Percentiles rank a stretch among this genome's conserved stretches.
phyloP scores from a whole-genome alignment of 805 yeast genomes.

The Lachancea lanzarotensis region DNA sequence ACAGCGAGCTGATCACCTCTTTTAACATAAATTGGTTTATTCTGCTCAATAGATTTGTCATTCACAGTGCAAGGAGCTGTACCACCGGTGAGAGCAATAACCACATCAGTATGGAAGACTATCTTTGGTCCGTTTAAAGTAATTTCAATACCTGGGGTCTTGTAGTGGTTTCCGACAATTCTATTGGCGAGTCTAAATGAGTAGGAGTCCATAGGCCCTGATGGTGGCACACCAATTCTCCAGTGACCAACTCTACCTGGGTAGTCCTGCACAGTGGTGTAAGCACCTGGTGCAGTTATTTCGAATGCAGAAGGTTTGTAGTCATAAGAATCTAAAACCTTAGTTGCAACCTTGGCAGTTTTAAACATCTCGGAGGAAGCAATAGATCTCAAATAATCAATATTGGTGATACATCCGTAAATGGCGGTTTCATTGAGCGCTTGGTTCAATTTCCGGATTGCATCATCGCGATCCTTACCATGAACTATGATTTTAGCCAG shows the following conservation, averaged over 20 bases:
- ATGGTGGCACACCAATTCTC: conserved; percentile 88
- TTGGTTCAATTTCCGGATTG: conserved; percentile 63
- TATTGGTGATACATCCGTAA: conserved; percentile 82
- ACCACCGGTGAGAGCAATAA: conserved; percentile 87
- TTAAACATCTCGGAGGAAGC: conserved; percentile 81
- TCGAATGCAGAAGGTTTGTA: conserved; percentile 84
- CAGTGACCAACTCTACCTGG: conserved; percentile 77
- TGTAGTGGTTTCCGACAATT: conserved; percentile 77
- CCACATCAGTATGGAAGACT: conserved; percentile 72
- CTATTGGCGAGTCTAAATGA: conserved; percentile 86
- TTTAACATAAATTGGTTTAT: conserved; percentile 64
- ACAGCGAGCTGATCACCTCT: conserved; percentile 73
- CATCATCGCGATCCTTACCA: conserved; percentile 83
- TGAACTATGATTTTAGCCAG: conserved; percentile 94
- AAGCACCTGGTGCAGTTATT: conserved; percentile 82
- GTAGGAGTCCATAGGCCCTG: conserved; percentile 96
- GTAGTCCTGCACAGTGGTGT: conserved; percentile 93
- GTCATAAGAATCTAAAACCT: conserved; percentile 73
- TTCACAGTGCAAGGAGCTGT: conserved; percentile 58
- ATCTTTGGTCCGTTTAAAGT: conserved; percentile 85
- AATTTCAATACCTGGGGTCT: conserved; percentile 85
- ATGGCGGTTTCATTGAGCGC: conserved; percentile 85
- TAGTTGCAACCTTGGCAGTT: conserved; percentile 77
- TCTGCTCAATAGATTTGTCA: conserved; percentile 49
- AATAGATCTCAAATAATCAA: conserved; percentile 82